Evolutionary conservation across 768 basidiomycete species (phyloP).

Genomic region (Pleurotus salmoneostramineus): DNA sequence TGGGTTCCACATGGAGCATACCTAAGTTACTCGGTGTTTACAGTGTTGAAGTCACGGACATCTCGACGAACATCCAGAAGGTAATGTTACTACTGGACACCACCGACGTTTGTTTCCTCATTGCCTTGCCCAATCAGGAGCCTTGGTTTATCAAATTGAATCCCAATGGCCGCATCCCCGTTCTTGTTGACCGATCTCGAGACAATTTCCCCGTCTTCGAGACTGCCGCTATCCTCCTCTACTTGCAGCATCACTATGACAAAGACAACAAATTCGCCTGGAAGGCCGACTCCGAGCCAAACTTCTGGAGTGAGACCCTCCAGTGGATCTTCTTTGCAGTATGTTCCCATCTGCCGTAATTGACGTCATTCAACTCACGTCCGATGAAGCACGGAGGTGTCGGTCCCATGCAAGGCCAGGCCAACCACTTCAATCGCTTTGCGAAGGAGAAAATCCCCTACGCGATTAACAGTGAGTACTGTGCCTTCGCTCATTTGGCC

Average conservation of each 20-base stretch:
- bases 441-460: slow-evolving; percentile 70
- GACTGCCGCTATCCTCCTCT: slow-evolving; percentile 79
- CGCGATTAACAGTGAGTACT: slow-evolving; percentile 59
- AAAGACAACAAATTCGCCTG: slow-evolving; percentile 69
- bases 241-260: slow-evolving; percentile 79
- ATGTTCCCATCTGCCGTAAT: slow-evolving; percentile 13
- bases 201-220: slow-evolving; percentile 71
- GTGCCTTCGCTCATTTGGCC: too few species aligned
- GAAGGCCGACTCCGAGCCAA: slow-evolving; percentile 43
- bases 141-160: slow-evolving; percentile 75
- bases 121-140: slow-evolving; percentile 26
- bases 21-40: background rate
- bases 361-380: background rate
- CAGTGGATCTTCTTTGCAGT: slow-evolving; percentile 90
- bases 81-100: slow-evolving; percentile 16
- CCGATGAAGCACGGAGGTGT: slow-evolving; percentile 64
- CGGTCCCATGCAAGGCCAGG: slow-evolving; percentile 90
- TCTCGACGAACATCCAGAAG: slow-evolving; percentile 72
- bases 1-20: background rate
- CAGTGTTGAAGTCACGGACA: slow-evolving; percentile 51
- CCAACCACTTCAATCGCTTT: slow-evolving; percentile 65
- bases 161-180: slow-evolving; percentile 72
- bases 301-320: slow-evolving; percentile 66
- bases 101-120: background rate
- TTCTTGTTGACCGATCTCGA: slow-evolving; percentile 56